phyloP scores from a whole-genome alignment of 2,329 filamentous ascomycete genomes.

The Claviceps maximensis region DNA sequence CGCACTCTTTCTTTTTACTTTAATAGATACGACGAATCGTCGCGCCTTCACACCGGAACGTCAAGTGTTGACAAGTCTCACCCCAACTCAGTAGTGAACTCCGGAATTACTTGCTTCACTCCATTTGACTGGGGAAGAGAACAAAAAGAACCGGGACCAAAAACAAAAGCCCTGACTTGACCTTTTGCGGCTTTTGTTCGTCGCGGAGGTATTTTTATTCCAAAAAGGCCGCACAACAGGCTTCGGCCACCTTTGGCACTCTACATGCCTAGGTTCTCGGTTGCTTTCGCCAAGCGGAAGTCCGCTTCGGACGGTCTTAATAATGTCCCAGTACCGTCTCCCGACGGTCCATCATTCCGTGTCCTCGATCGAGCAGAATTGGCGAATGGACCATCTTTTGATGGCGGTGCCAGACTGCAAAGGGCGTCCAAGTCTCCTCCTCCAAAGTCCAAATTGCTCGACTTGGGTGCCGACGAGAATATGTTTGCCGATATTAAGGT shows the following conservation, averaged over 20 bases:
- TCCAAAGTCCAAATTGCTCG: slow-evolving; percentile 24
- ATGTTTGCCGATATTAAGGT: slow-evolving; percentile 43
- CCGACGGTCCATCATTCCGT: slow-evolving; percentile 40
- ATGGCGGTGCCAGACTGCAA: slow-evolving; percentile 32
- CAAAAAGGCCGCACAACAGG: background rate
- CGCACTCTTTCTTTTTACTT: background rate
- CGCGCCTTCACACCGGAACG: background rate
- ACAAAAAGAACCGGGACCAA: too few species aligned
- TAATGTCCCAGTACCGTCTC: slow-evolving; percentile 30
- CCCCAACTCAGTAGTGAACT: background rate
- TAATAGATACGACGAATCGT: background rate
- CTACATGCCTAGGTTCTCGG: slow-evolving; percentile 51
- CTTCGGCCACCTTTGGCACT: slow-evolving; percentile 14
- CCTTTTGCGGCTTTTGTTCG: background rate
- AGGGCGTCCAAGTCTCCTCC: slow-evolving; percentile 23
- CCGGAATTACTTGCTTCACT: background rate
- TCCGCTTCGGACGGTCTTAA: slow-evolving; percentile 42
- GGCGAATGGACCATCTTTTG: slow-evolving; percentile 32
- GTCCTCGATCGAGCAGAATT: slow-evolving; percentile 42
- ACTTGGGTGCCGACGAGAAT: slow-evolving; percentile 40
- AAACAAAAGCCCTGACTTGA: background rate
- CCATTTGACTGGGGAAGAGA: background rate
- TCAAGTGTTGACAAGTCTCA: background rate
- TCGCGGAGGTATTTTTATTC: background rate
- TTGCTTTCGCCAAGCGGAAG: slow-evolving; percentile 46